Evolutionary conservation across 2,329 filamentous ascomycete genomes (phyloP), one percentile per base, ranked within the genome.

Genomic region (Aspergillus fijiensis): DNA sequence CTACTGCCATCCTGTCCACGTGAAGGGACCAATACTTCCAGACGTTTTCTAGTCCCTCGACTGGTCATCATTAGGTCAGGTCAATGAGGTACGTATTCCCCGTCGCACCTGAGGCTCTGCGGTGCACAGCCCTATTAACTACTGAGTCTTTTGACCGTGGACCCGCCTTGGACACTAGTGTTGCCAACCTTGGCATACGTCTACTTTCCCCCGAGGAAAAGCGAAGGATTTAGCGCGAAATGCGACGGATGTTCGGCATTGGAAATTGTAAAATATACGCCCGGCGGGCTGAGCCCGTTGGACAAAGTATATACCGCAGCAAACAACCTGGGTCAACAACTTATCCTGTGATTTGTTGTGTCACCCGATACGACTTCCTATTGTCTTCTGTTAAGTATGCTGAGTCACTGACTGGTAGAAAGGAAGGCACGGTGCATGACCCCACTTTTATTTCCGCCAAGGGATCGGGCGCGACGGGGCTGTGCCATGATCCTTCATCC

Each of bases 391-490:
- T 52, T 52, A 48, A 48, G 27, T 7, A 35, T 35, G 4, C 33
- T 35, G 33, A 31, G 14, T 12, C 33, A n/a, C 16, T 45, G 39
- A n/a, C 39, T 16, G 16, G 14, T 16, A 9, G 16, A 16, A 45
- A n/a, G 14, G 2, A n/a, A 45, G 39, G 39, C 39, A 45, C 39
- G 5, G 39, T 19, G 39, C 21, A 35, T 54, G 23, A 29, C 29
- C 45, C 50, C 50, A 49, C 27, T 48, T 9, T 21, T 29, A 29
- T 35, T 25, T 10, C 35, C 35, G 57, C 50, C 57, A 52, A 49
- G 52, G 27, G 53, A 50, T 57, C 25, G 62, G 62, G 62, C 61
- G 61, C 60, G 62, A 60, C 33, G 62, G 51, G 62, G 62, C 62
- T 47, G 60, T 63, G 62, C 55, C 58, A 45, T 45, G 39, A 45